Evolutionary conservation across 2,329 filamentous ascomycete genomes (phyloP), one percentile per base, ranked within the genome.

Genomic region (Fusarium neocosmosporiellum): DNA sequence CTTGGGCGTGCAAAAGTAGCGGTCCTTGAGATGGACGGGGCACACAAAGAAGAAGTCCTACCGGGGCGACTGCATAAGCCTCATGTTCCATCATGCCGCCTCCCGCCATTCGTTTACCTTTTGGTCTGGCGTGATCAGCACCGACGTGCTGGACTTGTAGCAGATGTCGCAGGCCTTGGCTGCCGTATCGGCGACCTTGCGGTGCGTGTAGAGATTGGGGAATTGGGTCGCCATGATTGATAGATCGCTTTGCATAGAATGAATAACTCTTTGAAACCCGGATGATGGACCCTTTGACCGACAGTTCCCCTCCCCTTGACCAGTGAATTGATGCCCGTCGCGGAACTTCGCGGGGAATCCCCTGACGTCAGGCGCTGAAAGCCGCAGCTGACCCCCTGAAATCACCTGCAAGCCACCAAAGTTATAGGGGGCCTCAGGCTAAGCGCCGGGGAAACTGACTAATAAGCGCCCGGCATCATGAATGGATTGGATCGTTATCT

Each of bases 41-140:
- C 96, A 99, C 50, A 97, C 89, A 80, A 97, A 98, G 85, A 99
- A 98, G 83, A 95, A 97, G 80, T 98, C 95, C 87, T 82, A 60
- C 11, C 63, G 33, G 61, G 63, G 33, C 10, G 10, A 73, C 36
- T 50, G 60, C 43, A 72, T 73, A 59, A 69, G 61, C 58, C 29
- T 63, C 39, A 22, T 59, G 36, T 54, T 59, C 39, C 67, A 36
- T 24, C 20, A 31, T 59, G 43, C 50, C 7, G 54, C 36, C 29
- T 60, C 36, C 37, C 20, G 48, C 57, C 76, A 72, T 5, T 46
- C 22, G 16, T 24, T 36, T 78, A 96, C 95, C 90, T 96, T 96
- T 78, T 94, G 95, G 78, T 97, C 95, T 0, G 93, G 90, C 10
- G 95, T 97, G 75, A 98, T 94, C 63, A 99, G 86, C 20, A 98